Percentiles rank a stretch among this genome's conserved stretches.
phyloP scores from a whole-genome alignment of 2,329 filamentous ascomycete genomes.

The Aspergillus nomiae region DNA sequence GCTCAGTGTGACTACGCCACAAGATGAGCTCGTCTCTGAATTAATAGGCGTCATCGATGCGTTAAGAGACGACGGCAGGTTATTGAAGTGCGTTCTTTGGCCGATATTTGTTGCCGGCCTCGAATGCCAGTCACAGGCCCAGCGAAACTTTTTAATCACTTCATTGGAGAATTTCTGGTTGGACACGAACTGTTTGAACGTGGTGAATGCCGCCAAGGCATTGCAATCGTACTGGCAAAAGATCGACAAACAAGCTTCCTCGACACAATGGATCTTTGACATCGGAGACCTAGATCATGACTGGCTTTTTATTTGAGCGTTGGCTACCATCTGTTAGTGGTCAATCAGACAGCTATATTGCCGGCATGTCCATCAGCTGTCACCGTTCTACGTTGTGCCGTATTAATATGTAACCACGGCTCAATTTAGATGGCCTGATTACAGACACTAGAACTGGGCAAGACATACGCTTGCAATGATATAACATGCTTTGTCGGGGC shows the following conservation, averaged over 20 bases:
- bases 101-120: conserved; percentile 37
- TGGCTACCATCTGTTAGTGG: too few species aligned
- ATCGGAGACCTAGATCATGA: conserved; percentile 31
- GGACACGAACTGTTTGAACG: conserved; percentile 35
- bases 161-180: conserved; percentile 33
- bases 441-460: too few species aligned
- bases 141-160: conserved; percentile 26
- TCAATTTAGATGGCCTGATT: too few species aligned
- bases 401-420: too few species aligned
- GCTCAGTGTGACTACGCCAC: conserved; percentile 10
- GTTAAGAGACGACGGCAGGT: conserved; percentile 23
- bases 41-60: conserved; percentile 27
- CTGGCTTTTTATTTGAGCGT: conserved; percentile 32
- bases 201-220: conserved; percentile 33
- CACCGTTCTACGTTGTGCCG: background rate
- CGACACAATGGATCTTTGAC: conserved; percentile 31
- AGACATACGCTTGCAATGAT: too few species aligned
- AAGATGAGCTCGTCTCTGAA: conserved; percentile 26
- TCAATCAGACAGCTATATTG: background rate
- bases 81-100: conserved; percentile 40
- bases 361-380: background rate
- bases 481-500: too few species aligned
- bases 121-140: conserved; percentile 26
- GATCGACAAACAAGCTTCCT: conserved; percentile 2
- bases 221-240: conserved; percentile 30